Base-by-base conservation (phyloP, 1,139 yeast genomes). In the Geotrichum fermentans region DNA sequence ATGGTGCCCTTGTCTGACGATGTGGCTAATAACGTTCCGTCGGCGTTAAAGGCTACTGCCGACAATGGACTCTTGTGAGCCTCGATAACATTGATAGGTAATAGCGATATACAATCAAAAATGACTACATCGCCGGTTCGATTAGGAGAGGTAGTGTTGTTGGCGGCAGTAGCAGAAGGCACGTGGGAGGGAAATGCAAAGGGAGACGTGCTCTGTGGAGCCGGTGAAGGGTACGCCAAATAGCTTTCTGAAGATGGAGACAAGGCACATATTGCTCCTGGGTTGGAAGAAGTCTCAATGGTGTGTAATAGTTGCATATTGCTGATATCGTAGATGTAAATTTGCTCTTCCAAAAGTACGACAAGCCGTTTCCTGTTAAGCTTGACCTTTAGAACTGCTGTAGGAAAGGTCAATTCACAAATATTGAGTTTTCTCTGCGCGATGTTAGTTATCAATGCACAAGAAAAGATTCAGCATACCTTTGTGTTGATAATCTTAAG, bases 1-100 rank as follows among this genome's bases (percentile, higher is more conserved):
- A 92, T 88, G 0, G 98, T 92, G 3, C 98, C 98, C 63, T 89
- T 89, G 57, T 88, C 96, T 16, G 96, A 86, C 0, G 97, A 96
- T 0, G 97, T 89, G 1, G 97, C 97, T 44, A 92, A 71, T 44
- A 88, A 66, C 0, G 82, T 73, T 0, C 98, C 98, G 62, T 89
- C 95, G 40, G 74, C 72, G 56, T 92, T 87, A 49, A 92, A 71
- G 0, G 89, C 73, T 55, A 90, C 71, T 0, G 90, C 84, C 0
- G 97, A 90, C 48, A 92, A 71, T 13, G 85, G 79, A 1, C 95
- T 82, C 61, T 88, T 87, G 65, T 92, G 98, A 0, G 98, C 98
- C 61, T 88, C 96, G 35, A 92, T 82, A 1, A 90, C 96, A 53
- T 88, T 83, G 18, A 86, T 70, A 0, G 97, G 97, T 59, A 88